Evolutionary conservation across 2,329 filamentous ascomycete genomes (phyloP).

Genomic region (Hypoxylon sp.): DNA sequence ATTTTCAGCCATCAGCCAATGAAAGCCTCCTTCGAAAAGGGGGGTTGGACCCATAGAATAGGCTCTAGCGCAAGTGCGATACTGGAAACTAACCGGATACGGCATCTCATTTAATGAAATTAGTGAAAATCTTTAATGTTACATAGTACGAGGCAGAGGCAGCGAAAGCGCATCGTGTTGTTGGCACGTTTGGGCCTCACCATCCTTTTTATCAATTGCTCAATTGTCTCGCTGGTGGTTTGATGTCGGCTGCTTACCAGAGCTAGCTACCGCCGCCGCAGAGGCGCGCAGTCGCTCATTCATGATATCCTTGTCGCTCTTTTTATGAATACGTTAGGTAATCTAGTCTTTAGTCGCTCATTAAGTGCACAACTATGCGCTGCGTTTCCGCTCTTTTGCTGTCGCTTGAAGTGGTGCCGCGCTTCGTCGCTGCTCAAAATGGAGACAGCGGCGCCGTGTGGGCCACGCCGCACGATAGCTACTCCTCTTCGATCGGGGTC

Average conservation of each 20-base stretch:
- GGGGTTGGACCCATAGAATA: conserved; percentile 19
- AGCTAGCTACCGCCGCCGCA: conserved; percentile 31
- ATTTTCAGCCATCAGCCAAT: conserved; percentile 26
- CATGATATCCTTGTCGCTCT: conserved; percentile 25
- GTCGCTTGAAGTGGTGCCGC: conserved; percentile 17
- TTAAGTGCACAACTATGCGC: conserved; percentile 33
- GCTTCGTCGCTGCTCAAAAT: conserved; percentile 26
- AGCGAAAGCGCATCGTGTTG: conserved; percentile 11
- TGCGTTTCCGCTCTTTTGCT: conserved; percentile 20
- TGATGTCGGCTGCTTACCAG: conserved; percentile 29
- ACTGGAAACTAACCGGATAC: conserved; percentile 33
- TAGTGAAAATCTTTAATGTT: conserved; percentile 40
- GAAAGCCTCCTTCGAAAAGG: conserved; percentile 3
- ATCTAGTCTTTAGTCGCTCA: conserved; percentile 30
- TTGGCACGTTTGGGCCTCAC: conserved; percentile 16
- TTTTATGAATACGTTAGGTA: conserved; percentile 6
- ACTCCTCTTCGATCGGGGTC: conserved; percentile 69
- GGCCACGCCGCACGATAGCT: conserved; percentile 69
- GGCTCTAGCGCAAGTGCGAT: conserved; percentile 12
- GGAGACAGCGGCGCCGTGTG: conserved; percentile 50
- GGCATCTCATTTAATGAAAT: conserved; percentile 39
- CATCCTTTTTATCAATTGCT: conserved; percentile 1
- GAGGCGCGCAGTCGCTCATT: conserved; percentile 31
- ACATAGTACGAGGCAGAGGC: too few species aligned
- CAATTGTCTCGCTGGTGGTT: conserved; percentile 16